These are phyloP conservation scores for Pseudonitzschia pungens DNA, from an alignment of 108 stramenopile genomes.

Conservation along the genomic window DNA sequence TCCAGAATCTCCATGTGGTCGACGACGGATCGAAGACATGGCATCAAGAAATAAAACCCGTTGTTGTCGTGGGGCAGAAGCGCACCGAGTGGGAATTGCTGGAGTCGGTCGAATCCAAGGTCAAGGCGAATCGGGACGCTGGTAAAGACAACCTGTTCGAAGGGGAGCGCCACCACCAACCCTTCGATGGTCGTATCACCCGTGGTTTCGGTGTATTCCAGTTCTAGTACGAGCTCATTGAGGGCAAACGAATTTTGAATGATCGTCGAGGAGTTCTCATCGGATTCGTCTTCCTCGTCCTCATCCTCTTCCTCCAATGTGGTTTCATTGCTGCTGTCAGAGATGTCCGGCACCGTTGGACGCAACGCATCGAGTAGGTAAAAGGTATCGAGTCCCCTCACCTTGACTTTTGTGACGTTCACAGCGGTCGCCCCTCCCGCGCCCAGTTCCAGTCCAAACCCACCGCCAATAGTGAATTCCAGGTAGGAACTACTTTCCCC, in stretches of 20 bases:
- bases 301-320: neutral
- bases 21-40: neutral
- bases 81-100: constrained; percentile 7
- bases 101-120: neutral
- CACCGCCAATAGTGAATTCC: neutral
- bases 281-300: neutral
- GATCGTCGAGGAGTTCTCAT: neutral
- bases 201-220: constrained; percentile 3
- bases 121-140: neutral
- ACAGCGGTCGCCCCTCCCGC: neutral
- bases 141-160: neutral
- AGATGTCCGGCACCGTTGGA: neutral
- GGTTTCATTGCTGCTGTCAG: neutral
- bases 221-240: neutral
- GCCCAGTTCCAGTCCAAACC: neutral
- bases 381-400: neutral
- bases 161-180: neutral
- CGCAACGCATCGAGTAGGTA: neutral
- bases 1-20: neutral
- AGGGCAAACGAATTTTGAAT: neutral
- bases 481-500: neutral
- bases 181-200: too few relatives aligned
- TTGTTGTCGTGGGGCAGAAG: neutral
- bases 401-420: neutral
- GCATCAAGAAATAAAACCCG: neutral